Evolutionary conservation across 1,139 yeast genomes (phyloP), one percentile per base, ranked within the genome.

Genomic region (Yamadazyma membranifaciens): DNA sequence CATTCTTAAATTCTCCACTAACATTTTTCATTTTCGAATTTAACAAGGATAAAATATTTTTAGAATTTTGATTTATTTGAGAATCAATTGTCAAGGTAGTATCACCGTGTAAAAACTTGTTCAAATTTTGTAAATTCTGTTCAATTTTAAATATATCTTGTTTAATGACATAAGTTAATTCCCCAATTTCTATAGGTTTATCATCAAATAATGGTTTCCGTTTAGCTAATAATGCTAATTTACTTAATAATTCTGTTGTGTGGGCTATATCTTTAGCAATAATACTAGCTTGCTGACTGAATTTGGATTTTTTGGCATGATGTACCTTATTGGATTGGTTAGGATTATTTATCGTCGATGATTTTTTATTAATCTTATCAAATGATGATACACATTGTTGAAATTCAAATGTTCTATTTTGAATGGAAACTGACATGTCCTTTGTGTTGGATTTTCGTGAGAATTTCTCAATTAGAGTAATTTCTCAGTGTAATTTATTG

Each of bases 161-260:
- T 57, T 92, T 94, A 56, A 92, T 89, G 37, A 92, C 86, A 57
- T 85, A 87, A 1, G 98, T 89, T 50, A 94, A 71, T 60, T 92
- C 97, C 14, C 92, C 87, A 46, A 94, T 87, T 59, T 92, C 98
- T 25, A 87, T 83, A 1, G 98, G 97, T 51, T 86, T 83, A 62
- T 94, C 98, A 58, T 91, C 96, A 54, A 92, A 87, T 56, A 92
- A 65, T n/a, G 97, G 95, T 60, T 89, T 91, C 52, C 91, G 72
- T 60, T 85, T 87, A 9, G 98, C 97, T 48, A 92, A 63, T 35
- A 79, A 54, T 1, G 98, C 96, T 38, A 92, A 71, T 52, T 89
- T 83, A 37, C 86, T 81, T 45, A 94, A 72, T 54, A 89, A 71
- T 43, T 82, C 89, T 2, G 97, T 91, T n/a, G 94, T 88, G 45